Conservation (phyloP, 208 protist species). For the Novymonas esmeraldas region DNA sequence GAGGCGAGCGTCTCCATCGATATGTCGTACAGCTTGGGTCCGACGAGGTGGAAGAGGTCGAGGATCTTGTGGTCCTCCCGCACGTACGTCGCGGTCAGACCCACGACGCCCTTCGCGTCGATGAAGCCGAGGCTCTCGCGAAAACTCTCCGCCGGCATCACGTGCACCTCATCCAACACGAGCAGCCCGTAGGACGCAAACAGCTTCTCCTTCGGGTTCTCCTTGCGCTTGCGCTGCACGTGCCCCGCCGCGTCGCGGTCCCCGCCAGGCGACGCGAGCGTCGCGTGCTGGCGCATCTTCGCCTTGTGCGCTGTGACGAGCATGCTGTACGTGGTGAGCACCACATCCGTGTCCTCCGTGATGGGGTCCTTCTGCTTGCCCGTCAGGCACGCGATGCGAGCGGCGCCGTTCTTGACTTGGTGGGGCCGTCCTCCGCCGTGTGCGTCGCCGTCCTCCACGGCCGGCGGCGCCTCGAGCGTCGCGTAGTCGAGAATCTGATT, state of each 20-base stretch:
- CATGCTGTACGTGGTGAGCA: slow-evolving; percentile 99
- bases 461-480: slow-evolving; percentile 46
- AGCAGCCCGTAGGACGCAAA: slow-evolving; percentile 83
- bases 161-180: slow-evolving; percentile 97
- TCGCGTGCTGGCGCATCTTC: slow-evolving; percentile 40
- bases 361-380: slow-evolving; percentile 92
- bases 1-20: slow-evolving; percentile 98
- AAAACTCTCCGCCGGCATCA: slow-evolving; percentile 97
- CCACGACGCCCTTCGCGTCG: slow-evolving; percentile 97
- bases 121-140: slow-evolving; percentile 92
- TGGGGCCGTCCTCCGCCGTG: background rate
- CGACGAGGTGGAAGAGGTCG: slow-evolving; percentile 98
- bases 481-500: slow-evolving; percentile 95
- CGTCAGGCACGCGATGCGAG: slow-evolving; percentile 92
- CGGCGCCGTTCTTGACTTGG: slow-evolving; percentile 42
- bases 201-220: slow-evolving; percentile 81
- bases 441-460: background rate
- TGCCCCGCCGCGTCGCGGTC: slow-evolving; percentile 18
- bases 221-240: slow-evolving; percentile 44
- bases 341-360: slow-evolving; percentile 88
- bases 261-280: background rate
- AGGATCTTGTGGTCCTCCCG: slow-evolving; percentile 98
- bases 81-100: slow-evolving; percentile 97
- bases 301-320: slow-evolving; percentile 86
- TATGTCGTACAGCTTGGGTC: slow-evolving; percentile 99